These are phyloP conservation scores for Cyphellophora attinorum DNA, from an alignment of 2,329 filamentous ascomycete species.

Conservation along the genomic window DNA sequence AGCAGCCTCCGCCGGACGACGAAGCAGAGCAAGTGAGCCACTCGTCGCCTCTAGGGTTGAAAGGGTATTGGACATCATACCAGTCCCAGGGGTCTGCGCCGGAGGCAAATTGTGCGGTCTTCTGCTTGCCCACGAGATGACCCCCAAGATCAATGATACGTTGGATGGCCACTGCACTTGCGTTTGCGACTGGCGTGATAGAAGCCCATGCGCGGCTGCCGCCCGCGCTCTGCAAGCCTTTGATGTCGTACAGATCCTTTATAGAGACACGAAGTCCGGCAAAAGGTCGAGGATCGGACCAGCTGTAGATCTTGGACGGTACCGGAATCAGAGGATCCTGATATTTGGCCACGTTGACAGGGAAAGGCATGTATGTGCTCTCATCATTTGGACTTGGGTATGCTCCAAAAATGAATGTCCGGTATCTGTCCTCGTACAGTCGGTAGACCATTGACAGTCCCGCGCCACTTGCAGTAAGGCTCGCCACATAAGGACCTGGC, in stretches of 20 bases:
- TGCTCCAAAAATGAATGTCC: constrained; percentile 5
- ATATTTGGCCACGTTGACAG: constrained; percentile 1
- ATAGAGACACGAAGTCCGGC: constrained; percentile 12
- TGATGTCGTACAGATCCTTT: constrained; percentile 13
- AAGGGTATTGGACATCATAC: constrained; percentile 28
- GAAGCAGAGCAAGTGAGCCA: constrained; percentile 22
- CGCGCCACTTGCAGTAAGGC: background rate
- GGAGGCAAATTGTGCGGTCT: constrained; percentile 13
- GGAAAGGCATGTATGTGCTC: constrained; percentile 1
- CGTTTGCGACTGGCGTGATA: constrained; percentile 5
- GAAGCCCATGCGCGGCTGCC: constrained; percentile 10
- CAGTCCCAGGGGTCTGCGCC: constrained; percentile 13
- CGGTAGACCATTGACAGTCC: constrained; percentile 2
- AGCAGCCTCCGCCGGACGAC: constrained; percentile 19
- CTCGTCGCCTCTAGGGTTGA: constrained; percentile 29
- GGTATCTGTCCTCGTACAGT: constrained; percentile 6
- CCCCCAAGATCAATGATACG: constrained; percentile 11
- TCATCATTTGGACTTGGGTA: constrained; percentile 3
- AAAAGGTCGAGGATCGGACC: constrained; percentile 6
- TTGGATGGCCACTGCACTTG: constrained; percentile 11
- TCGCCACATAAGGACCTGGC: constrained; percentile 5
- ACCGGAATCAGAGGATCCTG: constrained; percentile 9
- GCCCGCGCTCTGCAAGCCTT: constrained; percentile 11
- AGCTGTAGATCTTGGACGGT: constrained; percentile 17
- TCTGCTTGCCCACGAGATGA: constrained; percentile 11